Conservation (phyloP, 805 yeast genomes). For the Ogataea methanolica region DNA sequence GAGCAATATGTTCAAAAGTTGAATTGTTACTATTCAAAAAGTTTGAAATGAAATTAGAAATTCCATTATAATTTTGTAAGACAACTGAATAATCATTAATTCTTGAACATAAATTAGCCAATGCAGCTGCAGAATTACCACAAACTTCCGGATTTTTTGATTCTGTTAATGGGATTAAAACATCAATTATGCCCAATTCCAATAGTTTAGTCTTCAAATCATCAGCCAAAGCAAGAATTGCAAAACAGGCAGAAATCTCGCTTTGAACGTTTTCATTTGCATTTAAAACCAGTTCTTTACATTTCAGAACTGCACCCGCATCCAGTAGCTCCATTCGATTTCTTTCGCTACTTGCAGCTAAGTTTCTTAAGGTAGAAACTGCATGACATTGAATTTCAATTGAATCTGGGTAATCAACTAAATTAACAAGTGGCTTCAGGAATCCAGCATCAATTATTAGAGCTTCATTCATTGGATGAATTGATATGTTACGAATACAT, state of each 20-base stretch:
- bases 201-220: slow-evolving; percentile 83
- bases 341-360: slow-evolving; percentile 93
- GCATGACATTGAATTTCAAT: slow-evolving; percentile 99
- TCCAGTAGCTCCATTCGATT: slow-evolving; percentile 88
- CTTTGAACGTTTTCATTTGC: slow-evolving; percentile 92
- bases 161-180: slow-evolving; percentile 84
- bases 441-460: slow-evolving; percentile 96
- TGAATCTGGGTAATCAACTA: slow-evolving; percentile 78
- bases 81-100: slow-evolving; percentile 79
- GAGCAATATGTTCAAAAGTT: slow-evolving; percentile 95
- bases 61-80: slow-evolving; percentile 84
- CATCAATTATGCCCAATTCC: slow-evolving; percentile 80
- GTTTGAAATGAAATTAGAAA: slow-evolving; percentile 73
- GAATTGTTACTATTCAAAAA: slow-evolving; percentile 82
- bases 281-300: slow-evolving; percentile 77
- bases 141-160: slow-evolving; percentile 91
- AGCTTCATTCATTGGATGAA: slow-evolving; percentile 94
- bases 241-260: slow-evolving; percentile 96
- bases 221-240: slow-evolving; percentile 93
- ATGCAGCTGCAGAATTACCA: slow-evolving; percentile 97
- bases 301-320: slow-evolving; percentile 93
- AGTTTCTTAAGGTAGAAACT: slow-evolving; percentile 88
- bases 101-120: slow-evolving; percentile 92
- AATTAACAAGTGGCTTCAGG: slow-evolving; percentile 79
- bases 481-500: slow-evolving; percentile 93